Evolutionary conservation across 2,329 filamentous ascomycete genomes (phyloP).

Genomic region (Pyrenochaeta sp.): DNA sequence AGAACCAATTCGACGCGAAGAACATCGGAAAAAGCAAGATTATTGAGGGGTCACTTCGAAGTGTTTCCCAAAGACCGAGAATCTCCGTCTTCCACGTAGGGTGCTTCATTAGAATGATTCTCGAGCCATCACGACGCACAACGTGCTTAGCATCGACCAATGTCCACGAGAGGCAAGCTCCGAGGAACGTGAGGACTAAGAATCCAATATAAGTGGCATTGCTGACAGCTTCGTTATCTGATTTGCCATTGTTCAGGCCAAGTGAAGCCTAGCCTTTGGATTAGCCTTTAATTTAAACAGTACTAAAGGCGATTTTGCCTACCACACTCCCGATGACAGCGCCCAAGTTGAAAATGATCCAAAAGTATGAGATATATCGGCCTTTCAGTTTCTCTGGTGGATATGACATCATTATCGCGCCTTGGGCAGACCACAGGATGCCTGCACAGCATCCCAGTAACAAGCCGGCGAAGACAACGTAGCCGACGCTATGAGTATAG

Average conservation of each 20-base stretch:
- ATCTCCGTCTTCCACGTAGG: conserved; percentile 83
- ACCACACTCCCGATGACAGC: conserved; percentile 81
- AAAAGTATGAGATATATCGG: conserved; percentile 85
- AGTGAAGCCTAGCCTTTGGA: conserved; percentile 64
- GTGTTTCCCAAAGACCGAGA: conserved; percentile 74
- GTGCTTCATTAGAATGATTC: conserved; percentile 85
- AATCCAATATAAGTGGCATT: conserved; percentile 85
- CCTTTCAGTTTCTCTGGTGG: conserved; percentile 81
- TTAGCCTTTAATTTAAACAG: conserved; percentile 3
- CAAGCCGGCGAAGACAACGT: conserved; percentile 76
- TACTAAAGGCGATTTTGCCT: conserved; percentile 27
- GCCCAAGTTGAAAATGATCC: conserved; percentile 91
- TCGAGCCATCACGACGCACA: conserved; percentile 75
- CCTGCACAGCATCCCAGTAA: conserved; percentile 79
- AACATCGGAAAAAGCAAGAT: conserved; percentile 80
- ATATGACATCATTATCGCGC: conserved; percentile 87
- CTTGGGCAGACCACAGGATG: conserved; percentile 80
- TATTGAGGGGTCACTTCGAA: conserved; percentile 74
- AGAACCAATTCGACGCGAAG: conserved; percentile 78
- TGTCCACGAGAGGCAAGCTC: conserved; percentile 72
- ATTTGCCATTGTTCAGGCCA: conserved; percentile 70
- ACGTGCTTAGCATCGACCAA: conserved; percentile 75
- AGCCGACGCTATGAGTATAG: conserved; percentile 71
- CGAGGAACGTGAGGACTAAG: conserved; percentile 77
- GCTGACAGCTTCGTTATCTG: conserved; percentile 58